A percentile compares a stretch with the other conserved stretches of the same genome.
Conservation (phyloP, 2,329 filamentous ascomycete genomes). For the Pseudogymnoascus sp. region DNA sequence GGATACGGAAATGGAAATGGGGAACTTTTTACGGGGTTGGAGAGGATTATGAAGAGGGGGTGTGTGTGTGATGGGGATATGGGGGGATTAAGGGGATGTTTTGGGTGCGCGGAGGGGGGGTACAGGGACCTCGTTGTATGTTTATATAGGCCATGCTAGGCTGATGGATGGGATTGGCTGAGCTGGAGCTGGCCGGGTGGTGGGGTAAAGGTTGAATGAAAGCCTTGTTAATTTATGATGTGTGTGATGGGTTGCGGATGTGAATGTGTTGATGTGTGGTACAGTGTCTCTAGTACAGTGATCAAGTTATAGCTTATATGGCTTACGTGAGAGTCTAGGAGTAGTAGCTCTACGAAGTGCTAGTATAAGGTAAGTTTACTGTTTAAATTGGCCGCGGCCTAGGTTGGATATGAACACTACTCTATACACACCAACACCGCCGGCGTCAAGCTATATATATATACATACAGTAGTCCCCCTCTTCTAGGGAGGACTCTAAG, state of each 20-base stretch:
- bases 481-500: background rate
- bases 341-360: background rate
- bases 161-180: background rate
- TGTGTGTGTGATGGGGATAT: background rate
- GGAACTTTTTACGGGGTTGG: too few relatives aligned
- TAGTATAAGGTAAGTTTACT: too few relatives aligned
- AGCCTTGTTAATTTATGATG: background rate
- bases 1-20: background rate
- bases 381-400: background rate
- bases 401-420: background rate
- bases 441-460: background rate
- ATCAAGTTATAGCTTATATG: too few relatives aligned
- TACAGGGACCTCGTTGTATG: slow-evolving; percentile 1
- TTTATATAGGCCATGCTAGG: background rate
- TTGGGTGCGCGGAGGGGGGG: background rate
- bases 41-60: background rate
- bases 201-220: background rate
- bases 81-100: background rate
- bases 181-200: background rate
- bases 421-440: background rate
- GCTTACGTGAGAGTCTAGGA: too few relatives aligned
- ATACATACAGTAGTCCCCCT: background rate
- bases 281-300: too few relatives aligned
- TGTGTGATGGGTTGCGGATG: background rate
- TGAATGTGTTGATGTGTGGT: background rate